Base-by-base conservation (phyloP, 768 basidiomycete genomes). In the Mycena belliarum region DNA sequence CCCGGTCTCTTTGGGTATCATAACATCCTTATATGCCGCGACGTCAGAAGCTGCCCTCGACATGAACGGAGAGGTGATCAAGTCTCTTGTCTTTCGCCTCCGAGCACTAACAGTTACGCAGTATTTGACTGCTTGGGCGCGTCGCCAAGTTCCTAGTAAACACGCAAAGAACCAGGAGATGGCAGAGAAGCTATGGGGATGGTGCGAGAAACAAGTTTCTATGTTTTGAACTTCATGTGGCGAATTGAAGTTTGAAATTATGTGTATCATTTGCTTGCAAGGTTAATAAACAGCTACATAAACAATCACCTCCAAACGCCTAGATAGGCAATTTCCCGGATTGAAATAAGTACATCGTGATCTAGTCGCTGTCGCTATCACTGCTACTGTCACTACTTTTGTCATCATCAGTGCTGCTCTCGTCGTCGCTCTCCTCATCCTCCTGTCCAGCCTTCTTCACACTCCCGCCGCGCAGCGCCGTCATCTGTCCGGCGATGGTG, bases 401-500 rank as follows among this genome's bases (percentile, higher is more conserved):
- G 43, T 83, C 82, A 51, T 81, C 82, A 45, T 79, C 79, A 40
- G 76, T 78, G 44, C 73, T 77, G 59, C 76, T 79, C 59, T 82
- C 82, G 10, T 84, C 83, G 47, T 82, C 80, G 41, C 71, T 73
- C 35, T 77, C 76, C 45, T 79, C 82, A 40, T 82, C 84, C 28
- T 72, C 76, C 16, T 57, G 72, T 25, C 58, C 55, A 21, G 66
- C 72, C 68, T 84, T 88, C 82, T 93, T 97, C 58, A 96, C 93
- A 20, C 82, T 64, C 4, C 87, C 90, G 5, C 95, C 95, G 42
- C 91, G 86, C 93, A 99, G 93, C 42, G 87, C 86, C 6, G 95
- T 95, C 93, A 98, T 96, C 78, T 99, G 97, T 9, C 97, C 97
- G 6, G 95, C 97, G 49, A 98, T 76, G 24, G 89, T 84, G 72